Base-by-base conservation (phyloP, 768 basidiomycete species). In the Chiua virens region DNA sequence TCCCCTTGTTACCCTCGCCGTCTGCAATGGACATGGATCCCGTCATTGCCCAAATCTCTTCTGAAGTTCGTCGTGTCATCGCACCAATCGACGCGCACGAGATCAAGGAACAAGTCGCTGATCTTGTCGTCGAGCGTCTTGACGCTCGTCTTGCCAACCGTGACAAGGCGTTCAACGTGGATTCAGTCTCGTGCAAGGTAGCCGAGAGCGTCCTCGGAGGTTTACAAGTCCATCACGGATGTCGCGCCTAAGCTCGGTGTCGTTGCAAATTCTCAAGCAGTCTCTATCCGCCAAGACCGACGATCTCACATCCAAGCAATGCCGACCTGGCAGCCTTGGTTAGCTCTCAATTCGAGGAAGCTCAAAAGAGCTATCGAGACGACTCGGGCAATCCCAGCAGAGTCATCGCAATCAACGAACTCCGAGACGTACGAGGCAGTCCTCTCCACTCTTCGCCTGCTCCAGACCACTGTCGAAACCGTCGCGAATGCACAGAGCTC, bases 81-180 rank as follows among this genome's bases (percentile, higher is more conserved):
- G 85, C 82, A 0, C 87, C 86, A 0, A 79, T 92, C 21, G 91
- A 93, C 60, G 82, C 88, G 0, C 88, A 91, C 58, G 87, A 88
- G 65, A 88, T 93, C 64, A 91, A 90, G 73, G 91, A 92, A 61
- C 88, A 90, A 61, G 89, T 93, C 0, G 87, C 91, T 3, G 91
- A 92, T 63, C 79, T 92, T 25, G 91, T 93, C 2, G 87, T 93
- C 8, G 91, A 91, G 64, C 82, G 91, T 23, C 75, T 93, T 11
- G 87, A 92, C 59, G 86, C 90, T 11, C 82, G 89, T 18, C 76
- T 93, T 42, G 80, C 88, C 34, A 84, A 89, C 23, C 79, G 90
- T 9, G 90, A 92, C 66, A 83, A 85, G 61, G 66, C 79, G 7
- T 79, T 87, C 59, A 87, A 81, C 58, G 70, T 82, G 17, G 86